Conservation (phyloP, 1,284 basidiomycete genomes). For the Ceratobasidium papillatum region DNA sequence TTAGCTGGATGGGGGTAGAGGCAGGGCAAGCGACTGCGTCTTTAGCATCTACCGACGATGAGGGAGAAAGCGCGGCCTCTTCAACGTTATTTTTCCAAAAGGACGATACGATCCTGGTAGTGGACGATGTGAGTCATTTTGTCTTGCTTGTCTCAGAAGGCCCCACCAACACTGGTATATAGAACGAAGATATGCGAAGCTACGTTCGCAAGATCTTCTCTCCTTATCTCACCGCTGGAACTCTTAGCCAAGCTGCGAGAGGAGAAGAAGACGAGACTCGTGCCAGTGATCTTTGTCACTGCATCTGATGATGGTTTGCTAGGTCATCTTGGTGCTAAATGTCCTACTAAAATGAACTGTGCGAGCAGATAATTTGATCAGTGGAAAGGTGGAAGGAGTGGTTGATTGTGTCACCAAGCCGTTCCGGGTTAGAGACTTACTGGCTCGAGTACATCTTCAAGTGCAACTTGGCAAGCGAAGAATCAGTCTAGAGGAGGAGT, state of each 20-base stretch:
- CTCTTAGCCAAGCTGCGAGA: slow-evolving; percentile 7
- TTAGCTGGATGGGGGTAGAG: slow-evolving; percentile 41
- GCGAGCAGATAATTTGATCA: not conserved
- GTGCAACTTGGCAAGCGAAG: slow-evolving; percentile 49
- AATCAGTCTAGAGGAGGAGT: slow-evolving; percentile 50
- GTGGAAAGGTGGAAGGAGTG: slow-evolving; percentile 47
- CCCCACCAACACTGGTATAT: not conserved
- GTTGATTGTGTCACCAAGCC: slow-evolving; percentile 52
- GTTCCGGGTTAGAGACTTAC: slow-evolving; percentile 52
- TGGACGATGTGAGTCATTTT: slow-evolving; percentile 41
- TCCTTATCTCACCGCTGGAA: slow-evolving; percentile 31
- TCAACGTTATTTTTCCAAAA: slow-evolving; percentile 47
- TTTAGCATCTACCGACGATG: slow-evolving; percentile 41
- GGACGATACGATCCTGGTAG: slow-evolving; percentile 48
- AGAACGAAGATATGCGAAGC: slow-evolving; percentile 34
- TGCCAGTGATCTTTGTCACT: slow-evolving; percentile 51
- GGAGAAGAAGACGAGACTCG: slow-evolving; percentile 40
- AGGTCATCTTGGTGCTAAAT: slow-evolving; percentile 45
- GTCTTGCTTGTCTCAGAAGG: not conserved
- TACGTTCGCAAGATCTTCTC: slow-evolving; percentile 45
- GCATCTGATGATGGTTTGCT: slow-evolving; percentile 40
- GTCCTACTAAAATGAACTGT: not conserved
- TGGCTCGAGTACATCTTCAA: slow-evolving; percentile 53
- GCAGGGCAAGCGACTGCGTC: slow-evolving; percentile 44
- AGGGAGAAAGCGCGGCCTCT: slow-evolving; percentile 41